Conservation (phyloP, 1,139 yeast genomes). For the Zygoascus hellenicus region DNA sequence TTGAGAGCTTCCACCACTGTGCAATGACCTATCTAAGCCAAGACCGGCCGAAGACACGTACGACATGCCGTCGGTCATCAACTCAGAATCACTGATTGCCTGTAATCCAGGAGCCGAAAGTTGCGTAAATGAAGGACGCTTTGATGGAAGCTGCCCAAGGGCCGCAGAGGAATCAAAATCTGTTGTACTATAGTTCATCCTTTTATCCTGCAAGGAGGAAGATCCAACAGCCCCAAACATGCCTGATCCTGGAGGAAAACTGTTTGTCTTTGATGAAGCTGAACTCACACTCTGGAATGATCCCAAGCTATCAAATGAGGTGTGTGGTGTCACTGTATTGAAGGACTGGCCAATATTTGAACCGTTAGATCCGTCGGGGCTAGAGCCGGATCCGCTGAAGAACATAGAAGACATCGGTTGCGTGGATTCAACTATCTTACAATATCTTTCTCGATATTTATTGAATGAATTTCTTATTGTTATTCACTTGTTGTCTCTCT, state of each 20-base stretch:
- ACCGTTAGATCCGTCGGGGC: not conserved
- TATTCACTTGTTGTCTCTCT: too few species aligned
- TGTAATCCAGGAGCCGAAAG: not conserved
- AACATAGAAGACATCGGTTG: constrained; percentile 2
- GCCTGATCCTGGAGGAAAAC: constrained; percentile 1
- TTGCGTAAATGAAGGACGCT: not conserved
- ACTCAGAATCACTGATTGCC: not conserved
- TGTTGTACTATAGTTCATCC: not conserved
- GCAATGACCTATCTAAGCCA: constrained; percentile 7
- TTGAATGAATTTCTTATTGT: too few species aligned
- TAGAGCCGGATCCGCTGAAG: not conserved
- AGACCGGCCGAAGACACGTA: not conserved
- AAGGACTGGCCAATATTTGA: not conserved
- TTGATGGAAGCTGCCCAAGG: not conserved
- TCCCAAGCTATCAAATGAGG: constrained; percentile 8
- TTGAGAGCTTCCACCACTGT: not conserved
- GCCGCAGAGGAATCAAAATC: not conserved
- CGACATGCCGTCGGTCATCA: not conserved
- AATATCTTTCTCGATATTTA: too few species aligned
- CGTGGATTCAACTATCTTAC: too few species aligned
- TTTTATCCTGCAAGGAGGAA: not conserved
- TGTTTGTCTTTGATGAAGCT: constrained; percentile 4
- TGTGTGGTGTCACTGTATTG: constrained; percentile 9
- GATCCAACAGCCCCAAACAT: constrained; percentile 7
- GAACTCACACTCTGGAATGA: constrained; percentile 5